These are phyloP conservation scores for Xylariaceae sp. DNA, from an alignment of 2,329 filamentous ascomycete genomes.

Conservation along the genomic window DNA sequence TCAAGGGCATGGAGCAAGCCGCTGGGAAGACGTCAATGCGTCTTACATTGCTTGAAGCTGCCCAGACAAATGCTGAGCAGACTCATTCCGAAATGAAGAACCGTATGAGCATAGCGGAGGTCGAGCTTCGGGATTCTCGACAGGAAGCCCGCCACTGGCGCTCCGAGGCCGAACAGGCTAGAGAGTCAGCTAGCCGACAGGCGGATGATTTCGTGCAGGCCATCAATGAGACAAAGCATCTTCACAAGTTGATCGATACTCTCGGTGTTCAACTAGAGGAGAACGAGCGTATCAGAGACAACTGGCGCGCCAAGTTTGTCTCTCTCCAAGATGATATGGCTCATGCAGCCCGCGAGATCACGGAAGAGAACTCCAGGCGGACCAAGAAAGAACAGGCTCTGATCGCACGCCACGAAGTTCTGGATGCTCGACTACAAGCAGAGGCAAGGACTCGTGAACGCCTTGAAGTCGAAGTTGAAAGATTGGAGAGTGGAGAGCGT, in stretches of 20 bases:
- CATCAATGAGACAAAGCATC: constrained; percentile 62
- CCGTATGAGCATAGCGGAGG: constrained; percentile 50
- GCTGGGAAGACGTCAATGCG: constrained; percentile 56
- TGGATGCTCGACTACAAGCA: constrained; percentile 72
- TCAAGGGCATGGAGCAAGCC: constrained; percentile 56
- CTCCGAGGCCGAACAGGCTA: constrained; percentile 56
- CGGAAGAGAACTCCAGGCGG: constrained; percentile 76
- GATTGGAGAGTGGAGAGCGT: constrained; percentile 61
- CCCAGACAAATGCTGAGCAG: constrained; percentile 56
- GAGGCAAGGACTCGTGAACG: constrained; percentile 68
- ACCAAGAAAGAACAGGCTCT: constrained; percentile 75
- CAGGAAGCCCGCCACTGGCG: constrained; percentile 60
- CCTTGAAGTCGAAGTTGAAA: constrained; percentile 62
- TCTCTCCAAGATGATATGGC: constrained; percentile 85
- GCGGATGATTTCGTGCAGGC: constrained; percentile 46
- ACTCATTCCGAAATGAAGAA: constrained; percentile 53
- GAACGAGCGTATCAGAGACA: constrained; percentile 77
- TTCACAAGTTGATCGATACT: constrained; percentile 69
- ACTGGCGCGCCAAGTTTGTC: constrained; percentile 79
- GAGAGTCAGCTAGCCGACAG: constrained; percentile 47
- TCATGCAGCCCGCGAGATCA: constrained; percentile 70
- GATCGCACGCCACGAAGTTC: constrained; percentile 72
- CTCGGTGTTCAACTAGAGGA: constrained; percentile 78
- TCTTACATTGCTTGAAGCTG: constrained; percentile 63
- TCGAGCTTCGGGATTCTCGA: constrained; percentile 51